Evolutionary conservation across 2,329 filamentous ascomycete genomes (phyloP).

Genomic region (Ophiostoma perfectum): DNA sequence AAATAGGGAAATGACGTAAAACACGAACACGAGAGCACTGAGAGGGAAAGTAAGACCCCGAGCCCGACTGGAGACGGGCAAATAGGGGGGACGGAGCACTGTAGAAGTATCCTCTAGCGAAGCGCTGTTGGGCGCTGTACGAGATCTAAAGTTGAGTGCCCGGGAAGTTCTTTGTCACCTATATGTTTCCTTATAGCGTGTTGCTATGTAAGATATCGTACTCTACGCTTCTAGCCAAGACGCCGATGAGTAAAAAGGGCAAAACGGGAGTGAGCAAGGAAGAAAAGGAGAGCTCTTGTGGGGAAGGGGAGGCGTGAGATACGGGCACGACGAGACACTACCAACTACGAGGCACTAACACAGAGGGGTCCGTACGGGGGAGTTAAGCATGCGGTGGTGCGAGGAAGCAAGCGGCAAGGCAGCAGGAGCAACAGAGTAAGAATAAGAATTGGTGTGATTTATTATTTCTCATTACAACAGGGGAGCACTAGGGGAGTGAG

Average conservation of each 20-base stretch:
- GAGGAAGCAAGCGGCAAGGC: too few species aligned
- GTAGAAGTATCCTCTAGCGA: slow-evolving; percentile 10
- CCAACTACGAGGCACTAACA: background rate
- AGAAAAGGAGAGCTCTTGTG: background rate
- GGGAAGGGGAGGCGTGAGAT: background rate
- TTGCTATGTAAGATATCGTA: background rate
- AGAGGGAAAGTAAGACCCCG: slow-evolving; percentile 16
- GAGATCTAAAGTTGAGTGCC: background rate
- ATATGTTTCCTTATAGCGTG: background rate
- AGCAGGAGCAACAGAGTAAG: background rate
- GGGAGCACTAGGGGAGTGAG: background rate
- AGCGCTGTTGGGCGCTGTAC: background rate
- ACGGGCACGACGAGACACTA: background rate
- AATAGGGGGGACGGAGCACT: background rate
- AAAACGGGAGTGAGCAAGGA: background rate
- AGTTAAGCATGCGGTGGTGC: too few species aligned
- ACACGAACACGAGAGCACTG: slow-evolving; percentile 15
- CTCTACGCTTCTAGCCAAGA: background rate
- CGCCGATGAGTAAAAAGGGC: background rate
- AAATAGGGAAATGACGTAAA: slow-evolving; percentile 17
- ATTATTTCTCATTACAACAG: background rate
- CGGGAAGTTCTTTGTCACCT: background rate
- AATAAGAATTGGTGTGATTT: slow-evolving; percentile 3
- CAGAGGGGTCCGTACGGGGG: too few species aligned
- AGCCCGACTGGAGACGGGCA: slow-evolving; percentile 13